Percentiles rank a stretch among this genome's conserved stretches.
These are phyloP conservation scores for Hypoxylon sp. DNA, from an alignment of 2,329 filamentous ascomycete genomes.

Conservation along the genomic window DNA sequence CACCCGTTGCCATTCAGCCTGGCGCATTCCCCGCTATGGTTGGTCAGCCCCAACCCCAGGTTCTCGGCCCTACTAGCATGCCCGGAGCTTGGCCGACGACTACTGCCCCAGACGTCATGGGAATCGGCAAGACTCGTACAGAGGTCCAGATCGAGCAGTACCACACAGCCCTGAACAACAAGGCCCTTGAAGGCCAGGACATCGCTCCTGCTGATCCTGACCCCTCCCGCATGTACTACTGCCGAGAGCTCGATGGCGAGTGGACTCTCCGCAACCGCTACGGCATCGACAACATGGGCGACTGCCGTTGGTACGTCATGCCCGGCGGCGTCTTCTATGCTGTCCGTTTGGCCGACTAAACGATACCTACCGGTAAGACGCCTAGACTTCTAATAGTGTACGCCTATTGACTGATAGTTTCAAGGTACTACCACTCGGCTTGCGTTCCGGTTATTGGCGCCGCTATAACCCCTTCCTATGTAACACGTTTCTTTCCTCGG, in stretches of 20 bases:
- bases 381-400: background rate
- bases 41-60: slow-evolving; percentile 2
- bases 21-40: slow-evolving; percentile 37
- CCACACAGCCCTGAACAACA: slow-evolving; percentile 65
- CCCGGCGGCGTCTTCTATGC: slow-evolving; percentile 73
- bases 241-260: slow-evolving; percentile 72
- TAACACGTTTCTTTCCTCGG: slow-evolving; percentile 3
- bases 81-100: slow-evolving; percentile 15
- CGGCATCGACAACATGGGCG: slow-evolving; percentile 71
- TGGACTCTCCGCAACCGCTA: slow-evolving; percentile 72
- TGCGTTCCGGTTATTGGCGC: slow-evolving; percentile 1
- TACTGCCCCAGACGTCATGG: slow-evolving; percentile 63
- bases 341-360: slow-evolving; percentile 64
- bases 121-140: slow-evolving; percentile 65
- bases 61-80: background rate
- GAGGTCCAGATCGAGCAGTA: slow-evolving; percentile 65
- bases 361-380: slow-evolving; percentile 34
- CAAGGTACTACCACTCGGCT: slow-evolving; percentile 17
- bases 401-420: slow-evolving; percentile 13
- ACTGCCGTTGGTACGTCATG: slow-evolving; percentile 72
- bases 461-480: background rate
- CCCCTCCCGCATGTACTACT: slow-evolving; percentile 72
- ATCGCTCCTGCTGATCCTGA: slow-evolving; percentile 74
- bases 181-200: slow-evolving; percentile 71
- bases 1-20: slow-evolving; percentile 31